These are phyloP conservation scores for Albugo laibachii DNA, from an alignment of 352 stramenopile species.

Conservation along the genomic window DNA sequence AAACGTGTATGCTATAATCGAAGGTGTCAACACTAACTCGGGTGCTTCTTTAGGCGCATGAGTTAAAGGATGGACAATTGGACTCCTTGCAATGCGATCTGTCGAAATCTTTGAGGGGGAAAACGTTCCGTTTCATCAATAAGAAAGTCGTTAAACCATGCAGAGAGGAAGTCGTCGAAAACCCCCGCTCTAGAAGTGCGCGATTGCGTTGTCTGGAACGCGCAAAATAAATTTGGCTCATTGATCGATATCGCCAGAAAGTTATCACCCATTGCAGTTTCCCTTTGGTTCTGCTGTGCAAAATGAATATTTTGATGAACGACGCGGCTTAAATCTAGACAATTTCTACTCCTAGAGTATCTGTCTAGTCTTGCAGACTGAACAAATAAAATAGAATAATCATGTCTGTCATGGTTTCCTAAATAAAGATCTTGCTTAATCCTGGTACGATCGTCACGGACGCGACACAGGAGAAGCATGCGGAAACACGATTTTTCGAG, in stretches of 20 bases:
- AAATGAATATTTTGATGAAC: no score
- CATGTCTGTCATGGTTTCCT: no score
- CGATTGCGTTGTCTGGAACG: slow-evolving; percentile 55
- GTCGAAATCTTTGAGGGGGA: slow-evolving; percentile 6
- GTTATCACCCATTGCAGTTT: no score
- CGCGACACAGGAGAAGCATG: no score
- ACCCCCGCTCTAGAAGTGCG: slow-evolving; percentile 45
- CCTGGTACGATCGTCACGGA: no score
- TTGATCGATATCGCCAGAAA: neutral
- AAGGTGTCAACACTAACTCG: slow-evolving; percentile 4
- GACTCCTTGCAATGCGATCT: slow-evolving; percentile 7
- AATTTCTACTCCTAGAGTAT: no score
- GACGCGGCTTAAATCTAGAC: no score
- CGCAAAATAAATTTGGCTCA: slow-evolving; percentile 12
- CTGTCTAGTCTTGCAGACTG: no score
- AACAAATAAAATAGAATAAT: no score
- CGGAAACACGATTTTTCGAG: no score
- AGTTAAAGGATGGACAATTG: slow-evolving; percentile 9
- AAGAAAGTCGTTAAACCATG: slow-evolving; percentile 52
- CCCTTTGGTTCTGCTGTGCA: no score
- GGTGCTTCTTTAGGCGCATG: neutral
- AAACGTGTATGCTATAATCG: slow-evolving; percentile 1
- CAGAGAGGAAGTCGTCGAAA: slow-evolving; percentile 32
- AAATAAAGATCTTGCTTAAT: no score
- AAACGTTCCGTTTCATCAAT: slow-evolving; percentile 35